Evolutionary conservation across 1,284 basidiomycete species (phyloP), one percentile per base, ranked within the genome.

Genomic region (Boletus smithii): DNA sequence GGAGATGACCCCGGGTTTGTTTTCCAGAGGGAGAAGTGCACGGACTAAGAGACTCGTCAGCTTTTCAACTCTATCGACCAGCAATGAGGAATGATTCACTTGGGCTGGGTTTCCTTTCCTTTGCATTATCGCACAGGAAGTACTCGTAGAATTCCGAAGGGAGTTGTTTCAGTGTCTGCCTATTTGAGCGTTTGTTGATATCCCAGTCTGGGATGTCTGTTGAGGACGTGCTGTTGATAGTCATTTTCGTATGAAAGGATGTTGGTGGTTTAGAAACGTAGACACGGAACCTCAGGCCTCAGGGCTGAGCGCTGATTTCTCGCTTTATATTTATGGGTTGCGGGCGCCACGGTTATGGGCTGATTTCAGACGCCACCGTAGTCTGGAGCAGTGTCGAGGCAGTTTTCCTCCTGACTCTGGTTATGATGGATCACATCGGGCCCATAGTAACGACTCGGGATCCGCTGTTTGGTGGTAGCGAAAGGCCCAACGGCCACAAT

Each of bases 1-100:
- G 14, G 91, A 94, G 47, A 97, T 85, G 53, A 95, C 70, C 4
- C 88, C 90, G 0, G 91, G 91, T 2, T 70, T 75, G 17, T 71
- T 69, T 68, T 97, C 94, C 36, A 92, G 75, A 0, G 85, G 89
- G 58, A 86, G 80, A 26, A 97, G 77, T 26, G 70, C 68, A 41
- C 77, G 73, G 49, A 81, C 80, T 81, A 55, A 5, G 7, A 45
- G n/a, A 41, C 38, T 33, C 27, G 22, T 57, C 26, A 59, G 32
- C 20, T 30, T 40, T 42, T 43, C 11, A 23, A 27, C 26, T 39
- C 17, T 17, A 36, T 40, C 6, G 16, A 20, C 37, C 13, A 9
- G 4, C 10, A 14, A 22, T 43, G 29, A 27, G n/a, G 41, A 41
- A 43, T 1, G 27, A 68, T 79, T 48, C 53, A 80, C 85, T 87